Evolutionary conservation across 345 rosid genomes (phyloP), one percentile per base, ranked within the genome.

Genomic region (Eucalyptus cloeziana): DNA sequence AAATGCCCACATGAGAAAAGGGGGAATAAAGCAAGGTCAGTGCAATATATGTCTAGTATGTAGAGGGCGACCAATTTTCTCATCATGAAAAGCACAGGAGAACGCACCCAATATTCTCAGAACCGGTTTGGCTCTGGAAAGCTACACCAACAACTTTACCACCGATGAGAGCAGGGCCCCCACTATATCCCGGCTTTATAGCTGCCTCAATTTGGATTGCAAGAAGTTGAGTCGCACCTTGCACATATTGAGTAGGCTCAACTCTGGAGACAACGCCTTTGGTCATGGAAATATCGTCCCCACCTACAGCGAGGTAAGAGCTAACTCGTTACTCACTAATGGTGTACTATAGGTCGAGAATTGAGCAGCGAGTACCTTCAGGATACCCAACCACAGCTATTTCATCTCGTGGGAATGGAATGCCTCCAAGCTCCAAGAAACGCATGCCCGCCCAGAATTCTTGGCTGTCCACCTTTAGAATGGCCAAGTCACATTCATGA

Each of bases 161-260:
- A 58, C 95, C 96, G 97, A 96, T 96, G 86, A 97, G 95, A 71
- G 99, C 97, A 7, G 99, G 99, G 13, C 98, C 98, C 86, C 99
- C 97, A 88, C 99, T 96, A 47, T 47, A 1, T 47, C 49, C 49
- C 12, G 49, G 49, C 0, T 47, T 47, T 47, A 47, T 10, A 47
- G 49, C 49, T 47, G 49, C 49, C 0, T 47, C 49, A 10, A 47
- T 10, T 3, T 47, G 49, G 49, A 47, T 47, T 47, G 49, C 49
- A 47, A 47, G 49, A 47, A 47, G 49, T 47, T 10, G 49, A 47
- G 49, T 47, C 49, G 49, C 49, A 47, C 49, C 49, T 1, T 10
- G 49, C 11, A 3, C 49, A 47, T 47, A 47, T 47, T 47, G 13
- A 47, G 49, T 10, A 10, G 11, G 49, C 49, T 47, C 49, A 47